phyloP scores from a whole-genome alignment of 805 yeast species.

The Kodamaea nitidulidarum region DNA sequence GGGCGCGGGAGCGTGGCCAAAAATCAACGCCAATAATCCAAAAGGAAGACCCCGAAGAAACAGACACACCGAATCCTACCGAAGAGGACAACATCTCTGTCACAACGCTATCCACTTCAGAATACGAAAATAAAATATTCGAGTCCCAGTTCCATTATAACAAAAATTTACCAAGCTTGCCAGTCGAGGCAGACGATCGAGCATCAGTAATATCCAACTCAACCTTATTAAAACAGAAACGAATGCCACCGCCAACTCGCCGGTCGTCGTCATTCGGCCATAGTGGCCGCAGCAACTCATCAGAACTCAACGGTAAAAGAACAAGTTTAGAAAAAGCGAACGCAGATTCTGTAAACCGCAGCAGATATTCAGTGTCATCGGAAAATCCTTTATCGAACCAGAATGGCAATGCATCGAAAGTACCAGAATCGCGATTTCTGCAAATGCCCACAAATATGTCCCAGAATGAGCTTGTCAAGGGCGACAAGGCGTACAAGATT shows the following conservation, averaged over 20 bases:
- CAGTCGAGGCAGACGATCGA: neutral
- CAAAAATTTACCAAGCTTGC: conserved; percentile 23
- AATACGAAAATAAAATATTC: conserved; percentile 36
- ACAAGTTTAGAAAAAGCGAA: neutral
- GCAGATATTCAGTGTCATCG: neutral
- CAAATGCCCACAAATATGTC: conserved; percentile 6
- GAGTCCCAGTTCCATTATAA: conserved; percentile 30
- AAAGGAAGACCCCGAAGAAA: neutral
- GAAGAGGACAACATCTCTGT: conserved; percentile 30
- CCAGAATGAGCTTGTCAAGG: conserved; percentile 30
- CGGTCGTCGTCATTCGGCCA: neutral
- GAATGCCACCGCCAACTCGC: neutral
- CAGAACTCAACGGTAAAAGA: neutral
- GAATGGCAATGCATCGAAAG: neutral
- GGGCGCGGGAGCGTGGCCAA: neutral
- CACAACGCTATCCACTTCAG: conserved; percentile 34
- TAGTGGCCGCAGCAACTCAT: neutral
- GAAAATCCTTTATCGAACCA: neutral
- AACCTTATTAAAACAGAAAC: neutral
- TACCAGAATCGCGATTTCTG: no score
- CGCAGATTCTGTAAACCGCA: neutral
- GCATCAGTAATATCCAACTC: neutral
- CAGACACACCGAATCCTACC: no score
- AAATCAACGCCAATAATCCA: neutral
- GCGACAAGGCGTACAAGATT: conserved; percentile 32